phyloP scores from a whole-genome alignment of 352 stramenopile genomes.

The Globisporangium radiosum region DNA sequence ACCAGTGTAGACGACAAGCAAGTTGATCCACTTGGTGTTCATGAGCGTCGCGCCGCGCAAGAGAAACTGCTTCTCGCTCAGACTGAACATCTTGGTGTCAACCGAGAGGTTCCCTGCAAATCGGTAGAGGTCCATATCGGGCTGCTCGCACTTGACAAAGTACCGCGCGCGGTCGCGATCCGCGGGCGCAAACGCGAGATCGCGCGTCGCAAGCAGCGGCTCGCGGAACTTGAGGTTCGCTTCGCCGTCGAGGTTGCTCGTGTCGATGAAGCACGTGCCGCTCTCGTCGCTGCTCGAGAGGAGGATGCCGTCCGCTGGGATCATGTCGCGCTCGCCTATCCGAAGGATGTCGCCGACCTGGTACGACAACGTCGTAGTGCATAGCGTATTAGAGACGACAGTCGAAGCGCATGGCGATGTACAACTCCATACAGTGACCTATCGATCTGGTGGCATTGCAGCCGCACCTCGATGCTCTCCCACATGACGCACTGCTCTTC shows the following conservation, averaged over 20 bases:
- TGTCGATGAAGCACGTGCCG: conserved; percentile 78
- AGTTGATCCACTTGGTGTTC: conserved; percentile 72
- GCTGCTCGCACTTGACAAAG: conserved; percentile 73
- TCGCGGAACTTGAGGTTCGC: conserved; percentile 70
- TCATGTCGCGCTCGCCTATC: conserved; percentile 77
- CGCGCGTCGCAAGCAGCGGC: conserved; percentile 29
- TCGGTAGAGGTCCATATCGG: conserved; percentile 70
- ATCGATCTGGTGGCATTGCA: background rate
- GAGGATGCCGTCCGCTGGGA: conserved; percentile 90
- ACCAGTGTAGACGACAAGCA: conserved; percentile 73
- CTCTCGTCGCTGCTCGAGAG: conserved; percentile 80
- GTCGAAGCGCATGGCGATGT: no score
- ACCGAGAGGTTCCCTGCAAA: conserved; percentile 71
- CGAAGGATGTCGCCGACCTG: conserved; percentile 83
- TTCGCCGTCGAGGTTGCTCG: conserved; percentile 77
- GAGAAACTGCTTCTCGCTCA: conserved; percentile 76
- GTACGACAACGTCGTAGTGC: background rate
- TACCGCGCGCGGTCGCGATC: conserved; percentile 41
- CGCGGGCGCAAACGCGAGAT: conserved; percentile 20
- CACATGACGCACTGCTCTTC: conserved; percentile 51
- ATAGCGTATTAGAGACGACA: no score
- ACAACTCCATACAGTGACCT: no score
- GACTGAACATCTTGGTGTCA: conserved; percentile 45
- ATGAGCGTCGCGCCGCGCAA: conserved; percentile 65
- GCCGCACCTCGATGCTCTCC: conserved; percentile 61